These are phyloP conservation scores for Letharia columbiana DNA, from an alignment of 495 filamentous ascomycete genomes.

Conservation along the genomic window DNA sequence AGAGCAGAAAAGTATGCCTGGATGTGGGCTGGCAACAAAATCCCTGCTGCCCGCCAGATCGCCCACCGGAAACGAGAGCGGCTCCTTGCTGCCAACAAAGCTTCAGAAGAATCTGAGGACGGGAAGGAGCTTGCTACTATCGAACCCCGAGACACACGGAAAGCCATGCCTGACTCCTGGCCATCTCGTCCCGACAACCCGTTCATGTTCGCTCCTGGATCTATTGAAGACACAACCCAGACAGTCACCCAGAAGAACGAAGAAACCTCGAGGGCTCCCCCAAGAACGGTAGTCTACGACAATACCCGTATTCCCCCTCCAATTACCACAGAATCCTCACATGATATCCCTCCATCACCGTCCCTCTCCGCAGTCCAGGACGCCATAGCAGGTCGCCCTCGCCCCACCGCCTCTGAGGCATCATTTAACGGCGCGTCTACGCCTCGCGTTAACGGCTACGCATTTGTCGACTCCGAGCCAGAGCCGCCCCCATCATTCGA, in stretches of 20 bases:
- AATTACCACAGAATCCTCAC: slow-evolving; percentile 28
- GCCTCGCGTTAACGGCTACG: slow-evolving; percentile 83
- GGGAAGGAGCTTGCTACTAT: slow-evolving; percentile 45
- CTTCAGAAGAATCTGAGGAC: slow-evolving; percentile 29
- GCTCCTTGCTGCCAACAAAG: slow-evolving; percentile 42
- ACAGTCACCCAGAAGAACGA: slow-evolving; percentile 61
- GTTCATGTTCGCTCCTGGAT: slow-evolving; percentile 75
- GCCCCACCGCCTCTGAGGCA: slow-evolving; percentile 55
- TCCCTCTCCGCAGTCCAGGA: slow-evolving; percentile 77
- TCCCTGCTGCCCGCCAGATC: slow-evolving; percentile 77
- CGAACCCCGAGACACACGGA: slow-evolving; percentile 55
- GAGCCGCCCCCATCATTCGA: slow-evolving; percentile 30
- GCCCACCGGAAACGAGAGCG: slow-evolving; percentile 67
- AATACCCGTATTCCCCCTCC: slow-evolving; percentile 65
- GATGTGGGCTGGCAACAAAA: slow-evolving; percentile 81
- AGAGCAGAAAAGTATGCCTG: slow-evolving; percentile 73
- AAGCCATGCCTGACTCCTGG: slow-evolving; percentile 73
- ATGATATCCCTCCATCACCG: slow-evolving; percentile 57
- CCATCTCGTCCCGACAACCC: slow-evolving; percentile 64
- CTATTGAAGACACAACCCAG: slow-evolving; percentile 56
- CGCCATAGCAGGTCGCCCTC: slow-evolving; percentile 71
- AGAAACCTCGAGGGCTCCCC: slow-evolving; percentile 60
- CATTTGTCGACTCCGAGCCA: slow-evolving; percentile 83
- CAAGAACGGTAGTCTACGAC: slow-evolving; percentile 68
- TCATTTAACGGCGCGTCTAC: slow-evolving; percentile 64